Evolutionary conservation across 1,284 basidiomycete genomes (phyloP), one percentile per base, ranked within the genome.

Genomic region (Tremellales sp.): DNA sequence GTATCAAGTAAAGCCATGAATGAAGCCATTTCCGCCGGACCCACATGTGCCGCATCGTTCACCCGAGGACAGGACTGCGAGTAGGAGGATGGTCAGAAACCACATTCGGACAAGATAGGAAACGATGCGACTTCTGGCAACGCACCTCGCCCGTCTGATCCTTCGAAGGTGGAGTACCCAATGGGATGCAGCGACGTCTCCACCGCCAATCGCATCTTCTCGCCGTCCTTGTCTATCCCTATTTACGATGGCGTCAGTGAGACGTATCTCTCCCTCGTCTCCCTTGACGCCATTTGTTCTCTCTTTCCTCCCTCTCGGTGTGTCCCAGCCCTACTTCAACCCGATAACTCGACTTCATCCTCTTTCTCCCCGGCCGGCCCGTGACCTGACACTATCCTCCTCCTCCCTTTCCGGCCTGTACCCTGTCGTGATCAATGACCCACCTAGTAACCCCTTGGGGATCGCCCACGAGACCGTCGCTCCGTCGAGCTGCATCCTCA

Each of bases 111-210:
- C 29, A 31, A 36, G 34, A 25, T 39, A 21, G 9, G 37, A 39
- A 39, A 25, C 5, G 6, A n/a, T n/a, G n/a, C n/a, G n/a, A n/a
- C n/a, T n/a, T n/a, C n/a, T n/a, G n/a, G n/a, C n/a, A n/a, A 31
- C 28, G 10, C 35, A 43, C 42, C 19, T 32, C 42, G 28, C 21
- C 42, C 42, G 32, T 43, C 42, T 12, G 29, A 33, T 10, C 42
- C 42, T 54, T 66, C 63, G 40, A 56, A 49, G 9, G 46, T 50
- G 1, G 61, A 61, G 42, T 67, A 66, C 41, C 53, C 55, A 29
- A 66, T 58, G 1, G 63, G 61, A 41, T 69, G 66, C 6, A 66
- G 27, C 4, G 57, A 58, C 2, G 66, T 69, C 41, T 69, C 54
- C 3, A 69, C 60, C 0, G 66, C 66, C 40, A 67, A 40, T 9